phyloP scores from a whole-genome alignment of 352 stramenopile species.

The Globisporangium cylindrosporum region DNA sequence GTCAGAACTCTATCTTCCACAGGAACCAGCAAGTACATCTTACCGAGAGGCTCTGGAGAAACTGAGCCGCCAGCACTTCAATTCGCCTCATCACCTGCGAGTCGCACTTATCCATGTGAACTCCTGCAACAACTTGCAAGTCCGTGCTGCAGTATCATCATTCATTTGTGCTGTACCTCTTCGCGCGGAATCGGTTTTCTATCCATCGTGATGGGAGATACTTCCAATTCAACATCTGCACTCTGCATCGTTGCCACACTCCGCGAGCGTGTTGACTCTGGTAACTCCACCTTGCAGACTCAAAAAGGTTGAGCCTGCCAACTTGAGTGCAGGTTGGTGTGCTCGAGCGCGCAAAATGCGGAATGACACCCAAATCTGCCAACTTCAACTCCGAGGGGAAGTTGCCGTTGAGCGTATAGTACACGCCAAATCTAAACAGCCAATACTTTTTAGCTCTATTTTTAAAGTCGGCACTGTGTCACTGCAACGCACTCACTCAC shows the following conservation, averaged over 20 bases:
- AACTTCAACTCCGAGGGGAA: constrained; percentile 33
- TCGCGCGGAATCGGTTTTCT: constrained; percentile 24
- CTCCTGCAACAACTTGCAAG: background rate
- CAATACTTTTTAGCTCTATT: constrained; percentile 7
- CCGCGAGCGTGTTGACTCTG: background rate
- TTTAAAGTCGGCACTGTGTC: background rate
- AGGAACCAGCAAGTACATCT: background rate
- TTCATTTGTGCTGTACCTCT: constrained; percentile 34
- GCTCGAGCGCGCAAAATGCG: constrained; percentile 9
- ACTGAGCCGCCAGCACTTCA: constrained; percentile 49
- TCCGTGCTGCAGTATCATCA: no score
- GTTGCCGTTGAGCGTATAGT: constrained; percentile 17
- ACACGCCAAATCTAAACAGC: constrained; percentile 28
- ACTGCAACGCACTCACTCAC: constrained; percentile 6
- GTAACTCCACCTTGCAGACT: background rate
- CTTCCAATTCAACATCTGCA: background rate
- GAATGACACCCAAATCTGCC: constrained; percentile 11
- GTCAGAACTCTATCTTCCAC: background rate
- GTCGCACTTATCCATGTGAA: background rate
- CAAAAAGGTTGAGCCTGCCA: constrained; percentile 3
- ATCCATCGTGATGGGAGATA: background rate
- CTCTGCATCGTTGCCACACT: background rate
- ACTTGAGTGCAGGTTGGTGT: constrained; percentile 3
- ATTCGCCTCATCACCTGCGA: constrained; percentile 57
- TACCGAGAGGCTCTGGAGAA: constrained; percentile 54